phyloP scores from a whole-genome alignment of 2,329 filamentous ascomycete genomes.

The Fusarium praegraminearum region DNA sequence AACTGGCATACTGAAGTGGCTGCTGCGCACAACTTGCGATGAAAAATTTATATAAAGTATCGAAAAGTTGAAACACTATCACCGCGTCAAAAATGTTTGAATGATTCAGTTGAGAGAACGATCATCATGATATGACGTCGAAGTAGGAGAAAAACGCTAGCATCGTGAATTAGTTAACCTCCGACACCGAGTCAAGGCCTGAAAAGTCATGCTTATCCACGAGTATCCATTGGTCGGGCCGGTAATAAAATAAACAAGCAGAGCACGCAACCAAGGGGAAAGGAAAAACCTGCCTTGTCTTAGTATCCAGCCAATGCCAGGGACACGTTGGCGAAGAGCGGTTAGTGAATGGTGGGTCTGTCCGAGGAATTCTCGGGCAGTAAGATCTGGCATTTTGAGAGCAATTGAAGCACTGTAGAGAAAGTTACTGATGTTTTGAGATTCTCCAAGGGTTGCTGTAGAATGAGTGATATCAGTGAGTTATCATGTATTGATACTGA shows the following conservation, averaged over 20 bases:
- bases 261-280: constrained; percentile 23
- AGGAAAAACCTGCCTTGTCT: constrained; percentile 27
- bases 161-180: constrained; percentile 12
- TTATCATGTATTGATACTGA: constrained; percentile 22
- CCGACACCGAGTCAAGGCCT: constrained; percentile 22
- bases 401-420: not conserved
- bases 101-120: not conserved
- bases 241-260: constrained; percentile 23
- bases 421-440: constrained; percentile 32
- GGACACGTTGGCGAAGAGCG: constrained; percentile 43
- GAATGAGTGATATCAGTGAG: constrained; percentile 19
- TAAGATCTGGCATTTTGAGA: constrained; percentile 31
- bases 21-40: not conserved
- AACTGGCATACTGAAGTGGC: constrained; percentile 4
- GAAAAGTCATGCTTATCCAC: constrained; percentile 31
- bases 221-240: constrained; percentile 26
- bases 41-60: not conserved
- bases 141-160: not conserved
- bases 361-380: constrained; percentile 44
- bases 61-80: not conserved
- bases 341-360: constrained; percentile 45
- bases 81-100: not conserved
- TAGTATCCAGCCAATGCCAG: constrained; percentile 38
- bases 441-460: not conserved
- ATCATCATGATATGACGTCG: constrained; percentile 23